Evolutionary conservation across 2,329 filamentous ascomycete genomes (phyloP).

Genomic region (Didymellaceae sp.): DNA sequence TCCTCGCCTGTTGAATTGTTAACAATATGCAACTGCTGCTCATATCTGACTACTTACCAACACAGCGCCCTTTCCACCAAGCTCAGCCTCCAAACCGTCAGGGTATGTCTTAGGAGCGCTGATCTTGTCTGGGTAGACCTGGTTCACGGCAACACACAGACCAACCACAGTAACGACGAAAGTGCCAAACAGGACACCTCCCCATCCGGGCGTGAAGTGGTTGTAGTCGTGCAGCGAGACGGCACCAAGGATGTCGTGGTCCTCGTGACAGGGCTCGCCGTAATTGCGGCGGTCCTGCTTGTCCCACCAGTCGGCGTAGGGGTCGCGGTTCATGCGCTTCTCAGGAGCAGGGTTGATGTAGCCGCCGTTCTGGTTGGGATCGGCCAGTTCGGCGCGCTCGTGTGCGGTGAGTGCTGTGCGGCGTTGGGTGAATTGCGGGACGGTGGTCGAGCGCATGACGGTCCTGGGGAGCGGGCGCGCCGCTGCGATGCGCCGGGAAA

Average conservation of each 20-base stretch:
- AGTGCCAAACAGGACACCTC: slow-evolving; percentile 62
- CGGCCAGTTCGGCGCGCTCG: slow-evolving; percentile 55
- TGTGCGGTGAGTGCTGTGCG: slow-evolving; percentile 44
- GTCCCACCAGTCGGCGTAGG: slow-evolving; percentile 95
- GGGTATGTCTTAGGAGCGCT: slow-evolving; percentile 55
- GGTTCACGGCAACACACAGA: slow-evolving; percentile 49
- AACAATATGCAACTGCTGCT: not conserved
- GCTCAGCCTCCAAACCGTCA: slow-evolving; percentile 56
- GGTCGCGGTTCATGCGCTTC: slow-evolving; percentile 92
- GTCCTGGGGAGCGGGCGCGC: slow-evolving; percentile 50
- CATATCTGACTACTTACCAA: slow-evolving; percentile 38
- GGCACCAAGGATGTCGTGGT: slow-evolving; percentile 90
- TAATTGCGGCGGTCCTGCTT: slow-evolving; percentile 97
- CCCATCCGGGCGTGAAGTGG: slow-evolving; percentile 77
- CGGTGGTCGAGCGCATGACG: slow-evolving; percentile 39
- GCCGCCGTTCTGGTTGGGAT: slow-evolving; percentile 78
- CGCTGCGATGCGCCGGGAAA: slow-evolving; percentile 52
- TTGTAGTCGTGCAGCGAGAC: slow-evolving; percentile 91
- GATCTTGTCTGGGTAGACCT: slow-evolving; percentile 56
- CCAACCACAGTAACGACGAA: slow-evolving; percentile 52
- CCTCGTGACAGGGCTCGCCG: slow-evolving; percentile 94
- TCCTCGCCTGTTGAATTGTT: slow-evolving; percentile 27
- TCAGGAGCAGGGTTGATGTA: slow-evolving; percentile 79
- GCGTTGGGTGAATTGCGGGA: slow-evolving; percentile 46
- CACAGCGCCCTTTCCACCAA: slow-evolving; percentile 55